phyloP scores from a whole-genome alignment of 257 asterid genomes.

The Fraxinus excelsior region DNA sequence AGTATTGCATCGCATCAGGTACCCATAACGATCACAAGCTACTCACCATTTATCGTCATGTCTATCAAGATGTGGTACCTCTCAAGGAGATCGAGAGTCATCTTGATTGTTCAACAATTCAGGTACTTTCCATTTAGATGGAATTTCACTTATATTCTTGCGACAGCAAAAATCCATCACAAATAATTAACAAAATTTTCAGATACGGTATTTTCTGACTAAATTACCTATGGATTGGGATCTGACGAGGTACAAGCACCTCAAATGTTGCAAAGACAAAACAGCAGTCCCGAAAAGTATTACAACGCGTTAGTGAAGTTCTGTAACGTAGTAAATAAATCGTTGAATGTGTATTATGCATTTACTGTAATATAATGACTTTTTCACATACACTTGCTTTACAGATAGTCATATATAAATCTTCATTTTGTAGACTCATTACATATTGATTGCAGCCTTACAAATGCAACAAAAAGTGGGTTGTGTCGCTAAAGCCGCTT shows the following conservation, averaged over 20 bases:
- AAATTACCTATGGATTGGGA: neutral
- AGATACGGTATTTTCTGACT: neutral
- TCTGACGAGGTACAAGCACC: too few relatives aligned
- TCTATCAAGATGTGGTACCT: conserved; percentile 38
- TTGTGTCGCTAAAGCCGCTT: conserved; percentile 31
- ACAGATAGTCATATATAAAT: neutral
- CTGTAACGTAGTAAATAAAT: neutral
- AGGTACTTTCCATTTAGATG: conserved; percentile 18
- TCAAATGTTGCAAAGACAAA: neutral
- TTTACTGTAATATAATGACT: neutral
- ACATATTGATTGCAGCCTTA: conserved; percentile 24
- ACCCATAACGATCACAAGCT: conserved; percentile 21
- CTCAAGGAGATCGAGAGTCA: conserved; percentile 26
- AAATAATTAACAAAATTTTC: neutral
- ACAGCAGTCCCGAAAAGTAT: neutral
- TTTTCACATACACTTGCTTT: neutral
- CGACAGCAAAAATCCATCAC: neutral
- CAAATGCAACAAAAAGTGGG: conserved; percentile 40
- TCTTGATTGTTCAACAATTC: conserved; percentile 31
- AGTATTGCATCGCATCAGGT: conserved; percentile 18
- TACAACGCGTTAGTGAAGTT: neutral
- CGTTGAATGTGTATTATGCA: neutral
- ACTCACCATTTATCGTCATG: conserved; percentile 33
- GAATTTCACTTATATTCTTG: neutral
- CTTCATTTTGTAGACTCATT: neutral